phyloP scores from a whole-genome alignment of 768 basidiomycete species.

The Russula olivacea region DNA sequence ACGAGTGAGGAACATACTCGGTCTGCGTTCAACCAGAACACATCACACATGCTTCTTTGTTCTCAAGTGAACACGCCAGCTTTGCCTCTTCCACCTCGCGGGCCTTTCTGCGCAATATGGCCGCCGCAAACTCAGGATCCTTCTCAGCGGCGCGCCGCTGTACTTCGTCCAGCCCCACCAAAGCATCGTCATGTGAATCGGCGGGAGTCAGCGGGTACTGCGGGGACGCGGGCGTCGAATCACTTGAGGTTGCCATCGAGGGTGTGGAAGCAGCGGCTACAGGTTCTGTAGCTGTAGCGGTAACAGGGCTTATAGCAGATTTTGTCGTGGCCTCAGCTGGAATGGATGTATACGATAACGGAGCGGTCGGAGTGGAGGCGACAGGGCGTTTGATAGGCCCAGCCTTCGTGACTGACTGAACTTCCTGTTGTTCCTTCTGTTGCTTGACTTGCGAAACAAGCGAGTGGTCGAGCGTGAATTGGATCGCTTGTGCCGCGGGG shows the following conservation, averaged over 20 bases:
- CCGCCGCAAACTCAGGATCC: slow-evolving; percentile 74
- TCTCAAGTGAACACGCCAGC: slow-evolving; percentile 80
- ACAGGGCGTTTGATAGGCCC: not conserved
- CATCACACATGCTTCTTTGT: slow-evolving; percentile 93
- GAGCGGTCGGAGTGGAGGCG: not conserved
- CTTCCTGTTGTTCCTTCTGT: slow-evolving; percentile 31
- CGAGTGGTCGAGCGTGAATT: slow-evolving; percentile 91
- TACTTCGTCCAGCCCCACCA: slow-evolving; percentile 43
- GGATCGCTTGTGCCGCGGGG: slow-evolving; percentile 92
- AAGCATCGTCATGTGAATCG: slow-evolving; percentile 27
- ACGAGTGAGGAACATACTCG: not conserved
- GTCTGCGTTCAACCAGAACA: slow-evolving; percentile 59
- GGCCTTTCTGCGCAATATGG: slow-evolving; percentile 60
- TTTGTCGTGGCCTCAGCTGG: not conserved
- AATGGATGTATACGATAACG: slow-evolving; percentile 6
- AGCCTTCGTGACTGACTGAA: not conserved
- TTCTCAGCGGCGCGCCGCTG: slow-evolving; percentile 49
- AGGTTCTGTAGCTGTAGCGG: not conserved
- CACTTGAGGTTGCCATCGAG: slow-evolving; percentile 23
- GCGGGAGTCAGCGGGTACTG: slow-evolving; percentile 26
- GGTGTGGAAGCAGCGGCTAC: slow-evolving; percentile 9
- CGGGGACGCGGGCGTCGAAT: slow-evolving; percentile 31
- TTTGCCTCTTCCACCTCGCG: slow-evolving; percentile 78
- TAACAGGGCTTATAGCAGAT: not conserved
- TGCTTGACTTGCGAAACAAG: slow-evolving; percentile 61